Percentiles rank a stretch among this genome's conserved stretches.
phyloP scores from a whole-genome alignment of 495 filamentous ascomycete species.

The Cercophora newfieldiana region DNA sequence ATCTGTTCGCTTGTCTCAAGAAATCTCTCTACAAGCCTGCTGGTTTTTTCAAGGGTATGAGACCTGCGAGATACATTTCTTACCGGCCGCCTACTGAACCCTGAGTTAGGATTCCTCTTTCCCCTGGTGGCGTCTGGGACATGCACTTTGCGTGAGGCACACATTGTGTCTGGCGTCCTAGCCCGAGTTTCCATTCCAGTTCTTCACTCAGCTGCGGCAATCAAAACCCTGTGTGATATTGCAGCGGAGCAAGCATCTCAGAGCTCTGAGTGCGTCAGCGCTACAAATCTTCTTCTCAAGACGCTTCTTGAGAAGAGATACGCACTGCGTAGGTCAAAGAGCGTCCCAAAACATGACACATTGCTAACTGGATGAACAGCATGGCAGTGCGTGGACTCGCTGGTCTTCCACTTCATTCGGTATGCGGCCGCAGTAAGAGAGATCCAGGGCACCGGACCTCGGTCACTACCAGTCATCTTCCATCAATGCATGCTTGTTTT shows the following conservation, averaged over 20 bases:
- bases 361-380: conserved; percentile 22
- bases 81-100: neutral
- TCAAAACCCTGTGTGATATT: conserved; percentile 90
- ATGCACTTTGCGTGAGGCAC: conserved; percentile 86
- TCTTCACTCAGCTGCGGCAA: conserved; percentile 86
- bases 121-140: conserved; percentile 74
- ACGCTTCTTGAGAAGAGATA: conserved; percentile 95
- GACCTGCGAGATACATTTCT: neutral
- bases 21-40: conserved; percentile 94
- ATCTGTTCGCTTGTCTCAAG: conserved; percentile 89
- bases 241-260: conserved; percentile 78
- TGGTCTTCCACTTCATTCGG: conserved; percentile 94
- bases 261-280: conserved; percentile 70
- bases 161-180: conserved; percentile 83
- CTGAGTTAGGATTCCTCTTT: conserved; percentile 63
- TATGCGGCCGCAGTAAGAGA: conserved; percentile 59
- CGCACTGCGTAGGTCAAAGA: conserved; percentile 64
- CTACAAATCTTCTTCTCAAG: conserved; percentile 91
- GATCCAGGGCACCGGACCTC: conserved; percentile 11
- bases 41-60: conserved; percentile 88
- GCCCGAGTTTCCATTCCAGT: conserved; percentile 77
- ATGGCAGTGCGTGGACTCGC: conserved; percentile 88
- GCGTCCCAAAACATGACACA: neutral
- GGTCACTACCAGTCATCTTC: conserved; percentile 71
- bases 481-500: conserved; percentile 85